A percentile compares a stretch with the other conserved stretches of the same genome.
phyloP scores from a whole-genome alignment of 78 protist genomes.

The Speleostelium caveatum region DNA sequence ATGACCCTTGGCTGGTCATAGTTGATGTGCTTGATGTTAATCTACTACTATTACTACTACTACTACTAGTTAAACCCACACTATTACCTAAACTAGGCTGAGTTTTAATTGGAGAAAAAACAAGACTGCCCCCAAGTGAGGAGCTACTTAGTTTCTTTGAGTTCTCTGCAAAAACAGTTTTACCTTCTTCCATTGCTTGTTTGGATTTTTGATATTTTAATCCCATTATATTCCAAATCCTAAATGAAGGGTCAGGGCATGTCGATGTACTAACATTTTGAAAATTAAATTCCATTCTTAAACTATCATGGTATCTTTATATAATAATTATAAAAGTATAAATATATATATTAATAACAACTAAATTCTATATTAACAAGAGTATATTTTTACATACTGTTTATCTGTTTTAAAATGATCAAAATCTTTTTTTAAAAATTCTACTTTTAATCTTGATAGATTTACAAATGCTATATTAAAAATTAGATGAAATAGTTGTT shows the following conservation, averaged over 20 bases:
- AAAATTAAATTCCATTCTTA: slow-evolving; percentile 58
- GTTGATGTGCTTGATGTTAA: too few species aligned
- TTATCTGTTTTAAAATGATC: slow-evolving; percentile 59
- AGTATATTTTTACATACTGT: slow-evolving; percentile 6
- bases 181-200: background rate
- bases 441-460: background rate
- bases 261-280: slow-evolving; percentile 28
- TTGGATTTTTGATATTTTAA: slow-evolving; percentile 43
- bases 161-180: too few species aligned
- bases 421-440: slow-evolving; percentile 42
- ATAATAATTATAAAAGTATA: background rate
- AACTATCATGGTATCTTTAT: slow-evolving; percentile 20
- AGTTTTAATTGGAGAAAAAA: too few species aligned
- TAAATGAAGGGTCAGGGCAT: slow-evolving; percentile 56
- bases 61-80: too few species aligned
- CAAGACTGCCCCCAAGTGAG: too few species aligned
- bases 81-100: too few species aligned
- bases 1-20: too few species aligned
- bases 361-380: too few species aligned
- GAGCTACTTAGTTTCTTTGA: too few species aligned
- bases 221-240: slow-evolving; percentile 74
- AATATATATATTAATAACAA: background rate
- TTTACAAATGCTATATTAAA: slow-evolving; percentile 62
- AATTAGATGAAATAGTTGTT: slow-evolving; percentile 65
- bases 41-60: too few species aligned